These are phyloP conservation scores for Linum trigynum DNA, from an alignment of 345 rosid genomes.

Conservation along the genomic window DNA sequence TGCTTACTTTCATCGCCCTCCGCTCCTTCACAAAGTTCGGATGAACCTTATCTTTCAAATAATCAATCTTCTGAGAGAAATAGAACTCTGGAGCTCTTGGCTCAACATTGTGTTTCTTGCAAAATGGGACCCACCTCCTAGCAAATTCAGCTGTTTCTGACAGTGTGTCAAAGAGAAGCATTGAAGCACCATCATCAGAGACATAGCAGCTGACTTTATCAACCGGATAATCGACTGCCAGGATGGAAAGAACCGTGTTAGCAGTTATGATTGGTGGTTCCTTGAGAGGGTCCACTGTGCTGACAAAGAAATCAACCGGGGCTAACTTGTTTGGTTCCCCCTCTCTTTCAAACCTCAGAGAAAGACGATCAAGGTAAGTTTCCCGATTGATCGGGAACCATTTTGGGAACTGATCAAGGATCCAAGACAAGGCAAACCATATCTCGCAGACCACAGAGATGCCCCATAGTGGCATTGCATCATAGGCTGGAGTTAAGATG, in stretches of 20 bases:
- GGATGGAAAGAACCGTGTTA: constrained; percentile 79
- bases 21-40: constrained; percentile 94
- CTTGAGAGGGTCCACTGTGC: constrained; percentile 96
- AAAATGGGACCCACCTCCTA: constrained; percentile 94
- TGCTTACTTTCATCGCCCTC: constrained; percentile 85
- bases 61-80: constrained; percentile 86
- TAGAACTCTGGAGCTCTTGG: constrained; percentile 94
- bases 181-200: constrained; percentile 94
- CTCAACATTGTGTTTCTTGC: constrained; percentile 77
- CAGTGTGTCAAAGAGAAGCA: constrained; percentile 79
- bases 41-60: constrained; percentile 88
- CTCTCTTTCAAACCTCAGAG: constrained; percentile 76
- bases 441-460: constrained; percentile 88
- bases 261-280: constrained; percentile 97
- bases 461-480: constrained; percentile 88
- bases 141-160: constrained; percentile 94
- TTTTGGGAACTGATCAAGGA: constrained; percentile 96
- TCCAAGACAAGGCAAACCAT: constrained; percentile 97
- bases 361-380: constrained; percentile 81
- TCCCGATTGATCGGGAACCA: constrained; percentile 87
- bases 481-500: constrained; percentile 74
- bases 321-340: constrained; percentile 69
- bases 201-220: constrained; percentile 86
- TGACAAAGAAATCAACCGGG: constrained; percentile 79
- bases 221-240: constrained; percentile 77